Conservation (phyloP, 495 filamentous ascomycete species). For the Lophium mytilinum region DNA sequence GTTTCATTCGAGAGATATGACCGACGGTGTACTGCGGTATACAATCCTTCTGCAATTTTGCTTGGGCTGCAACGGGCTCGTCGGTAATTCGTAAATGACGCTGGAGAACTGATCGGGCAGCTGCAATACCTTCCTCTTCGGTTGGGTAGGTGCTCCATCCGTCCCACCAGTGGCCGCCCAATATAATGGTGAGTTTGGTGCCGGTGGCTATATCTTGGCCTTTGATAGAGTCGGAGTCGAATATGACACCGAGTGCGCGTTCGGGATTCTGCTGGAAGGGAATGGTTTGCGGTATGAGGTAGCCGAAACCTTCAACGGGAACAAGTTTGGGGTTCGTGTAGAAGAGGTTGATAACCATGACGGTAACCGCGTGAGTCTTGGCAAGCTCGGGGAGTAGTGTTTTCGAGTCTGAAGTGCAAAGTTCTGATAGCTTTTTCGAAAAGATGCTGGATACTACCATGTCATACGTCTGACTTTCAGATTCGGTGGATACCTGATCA, state of each 20-base stretch:
- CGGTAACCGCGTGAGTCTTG: constrained; percentile 59
- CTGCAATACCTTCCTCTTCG: constrained; percentile 51
- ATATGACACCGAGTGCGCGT: constrained; percentile 78
- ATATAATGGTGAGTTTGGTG: constrained; percentile 90
- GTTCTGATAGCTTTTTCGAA: constrained; percentile 15
- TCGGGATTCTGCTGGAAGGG: constrained; percentile 70
- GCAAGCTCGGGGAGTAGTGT: constrained; percentile 35
- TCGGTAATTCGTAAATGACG: constrained; percentile 66
- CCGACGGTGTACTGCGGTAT: constrained; percentile 86
- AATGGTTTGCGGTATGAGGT: constrained; percentile 71
- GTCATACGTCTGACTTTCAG: constrained; percentile 1
- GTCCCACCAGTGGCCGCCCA: constrained; percentile 92
- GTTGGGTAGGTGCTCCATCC: constrained; percentile 50
- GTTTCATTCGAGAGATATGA: constrained; percentile 56
- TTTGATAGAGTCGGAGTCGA: constrained; percentile 62
- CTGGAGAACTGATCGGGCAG: constrained; percentile 59
- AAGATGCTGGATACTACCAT: constrained; percentile 15
- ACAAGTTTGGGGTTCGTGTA: constrained; percentile 58
- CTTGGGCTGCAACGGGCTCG: constrained; percentile 46
- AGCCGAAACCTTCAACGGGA: constrained; percentile 70
- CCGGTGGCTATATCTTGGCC: constrained; percentile 45
- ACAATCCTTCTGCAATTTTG: constrained; percentile 62
- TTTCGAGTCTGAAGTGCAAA: constrained; percentile 15
- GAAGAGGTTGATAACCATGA: constrained; percentile 88
- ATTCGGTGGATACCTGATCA: not conserved